These are phyloP conservation scores for Kwoniella newhampshirensis DNA, from an alignment of 768 basidiomycete species.

Conservation along the genomic window DNA sequence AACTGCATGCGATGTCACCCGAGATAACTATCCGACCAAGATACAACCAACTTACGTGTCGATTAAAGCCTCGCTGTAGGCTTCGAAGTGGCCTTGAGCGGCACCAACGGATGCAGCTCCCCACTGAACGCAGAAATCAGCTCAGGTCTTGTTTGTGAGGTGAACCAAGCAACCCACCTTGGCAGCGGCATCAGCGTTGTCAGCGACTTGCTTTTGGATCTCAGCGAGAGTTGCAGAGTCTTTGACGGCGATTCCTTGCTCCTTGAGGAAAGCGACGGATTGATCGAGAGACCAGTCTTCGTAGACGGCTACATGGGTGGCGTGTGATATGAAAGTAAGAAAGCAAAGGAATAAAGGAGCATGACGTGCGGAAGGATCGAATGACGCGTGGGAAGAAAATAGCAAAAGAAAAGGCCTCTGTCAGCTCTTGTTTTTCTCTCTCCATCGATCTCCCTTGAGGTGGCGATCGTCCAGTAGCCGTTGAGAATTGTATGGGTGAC, in stretches of 20 bases:
- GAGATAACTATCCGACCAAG: background rate
- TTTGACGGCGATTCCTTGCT: slow-evolving; percentile 64
- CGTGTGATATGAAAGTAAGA: slow-evolving; percentile 1
- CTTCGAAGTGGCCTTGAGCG: slow-evolving; percentile 52
- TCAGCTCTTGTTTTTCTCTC: slow-evolving; percentile 11
- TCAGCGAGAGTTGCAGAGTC: slow-evolving; percentile 54
- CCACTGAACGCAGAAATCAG: slow-evolving; percentile 26
- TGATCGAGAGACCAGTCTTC: slow-evolving; percentile 65
- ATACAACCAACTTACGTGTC: slow-evolving; percentile 56
- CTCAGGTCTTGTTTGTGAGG: background rate
- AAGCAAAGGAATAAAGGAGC: slow-evolving; percentile 3
- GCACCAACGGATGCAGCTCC: slow-evolving; percentile 45
- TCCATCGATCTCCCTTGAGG: no score
- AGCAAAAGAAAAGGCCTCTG: slow-evolving; percentile 49
- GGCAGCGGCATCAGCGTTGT: slow-evolving; percentile 52
- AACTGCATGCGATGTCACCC: slow-evolving; percentile 51
- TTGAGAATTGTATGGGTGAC: slow-evolving; percentile 12
- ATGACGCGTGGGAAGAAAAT: slow-evolving; percentile 9
- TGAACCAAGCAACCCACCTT: slow-evolving; percentile 28
- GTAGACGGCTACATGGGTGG: slow-evolving; percentile 40
- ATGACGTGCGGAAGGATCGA: background rate
- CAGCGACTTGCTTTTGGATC: slow-evolving; percentile 55
- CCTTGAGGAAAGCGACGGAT: slow-evolving; percentile 68
- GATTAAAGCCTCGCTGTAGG: slow-evolving; percentile 63
- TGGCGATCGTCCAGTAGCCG: slow-evolving; percentile 1